Evolutionary conservation across 2,329 filamentous ascomycete genomes (phyloP), one percentile per base, ranked within the genome.

Genomic region (Aspergillus aculeatus): DNA sequence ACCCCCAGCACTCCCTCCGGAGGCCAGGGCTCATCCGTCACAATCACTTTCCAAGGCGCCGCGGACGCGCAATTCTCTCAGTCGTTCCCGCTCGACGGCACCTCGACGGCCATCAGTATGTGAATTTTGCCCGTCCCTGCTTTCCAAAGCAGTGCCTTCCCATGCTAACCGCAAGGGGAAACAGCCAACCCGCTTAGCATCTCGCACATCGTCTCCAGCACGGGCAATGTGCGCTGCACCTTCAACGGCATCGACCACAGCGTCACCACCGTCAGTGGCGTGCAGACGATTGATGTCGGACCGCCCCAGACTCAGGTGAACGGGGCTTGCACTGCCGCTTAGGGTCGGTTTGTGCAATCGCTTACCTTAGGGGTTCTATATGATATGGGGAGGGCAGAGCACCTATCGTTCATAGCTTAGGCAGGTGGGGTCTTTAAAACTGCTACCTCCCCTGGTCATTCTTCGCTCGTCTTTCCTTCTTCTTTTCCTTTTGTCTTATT

Each of bases 261-360:
- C 9, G 41, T 61, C 41, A 61, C 59, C 9, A 16, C 23, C 1
- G 48, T 61, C 47, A 44, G 19, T 32, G 59, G 59, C 4, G 56
- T 47, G 5, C 32, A 56, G 56, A 61, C 56, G 4, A 56, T 61
- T 19, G 59, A 61, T 51, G 59, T 61, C 29, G 59, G 59, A 9
- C 59, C 59, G 12, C 59, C 59, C 2, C 59, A 61, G 53, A 61
- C 59, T 19, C 59, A 61, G 26, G 32, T 61, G 12, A 59, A 52
- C 47, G 59, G 59, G 4, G n/a, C 49, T 5, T 61, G 59, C n/a
- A n/a, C 1, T 38, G 50, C 50, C 21, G 55, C 14, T 57, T 60
- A 35, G 32, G 26, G 2, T 29, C 7, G 26, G 7, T 9, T 9
- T 1, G 7, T 10, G 26, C 26, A 29, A 9, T 3, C 26, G 26